These are phyloP conservation scores for Haberlea rhodopensis DNA, from an alignment of 257 asterid species.

Conservation along the genomic window DNA sequence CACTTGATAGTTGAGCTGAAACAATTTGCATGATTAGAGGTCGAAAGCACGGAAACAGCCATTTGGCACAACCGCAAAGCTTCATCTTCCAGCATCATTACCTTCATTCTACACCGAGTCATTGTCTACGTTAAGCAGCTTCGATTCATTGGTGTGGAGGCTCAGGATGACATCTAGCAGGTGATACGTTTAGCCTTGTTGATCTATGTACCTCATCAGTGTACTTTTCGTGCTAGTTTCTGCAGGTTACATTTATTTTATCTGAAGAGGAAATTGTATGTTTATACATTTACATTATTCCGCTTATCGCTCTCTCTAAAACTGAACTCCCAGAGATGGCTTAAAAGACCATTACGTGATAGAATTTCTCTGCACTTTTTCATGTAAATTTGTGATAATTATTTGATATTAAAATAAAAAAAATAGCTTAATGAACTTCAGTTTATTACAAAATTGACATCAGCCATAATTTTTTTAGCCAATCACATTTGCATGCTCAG, in stretches of 20 bases:
- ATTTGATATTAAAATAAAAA: too few species aligned
- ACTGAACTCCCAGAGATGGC: background rate
- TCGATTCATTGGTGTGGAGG: background rate
- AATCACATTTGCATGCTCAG: too few species aligned
- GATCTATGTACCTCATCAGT: background rate
- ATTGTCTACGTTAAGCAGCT: background rate
- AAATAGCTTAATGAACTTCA: too few species aligned
- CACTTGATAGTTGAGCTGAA: conserved; percentile 56
- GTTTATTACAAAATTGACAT: too few species aligned
- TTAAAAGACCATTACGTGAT: background rate
- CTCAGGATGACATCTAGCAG: background rate
- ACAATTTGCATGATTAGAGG: background rate
- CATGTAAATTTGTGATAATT: too few species aligned
- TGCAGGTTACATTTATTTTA: background rate
- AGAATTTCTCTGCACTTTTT: background rate
- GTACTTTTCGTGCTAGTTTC: too few species aligned
- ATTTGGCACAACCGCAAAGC: background rate
- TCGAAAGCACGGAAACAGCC: background rate
- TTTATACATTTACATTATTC: background rate
- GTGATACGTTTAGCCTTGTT: background rate
- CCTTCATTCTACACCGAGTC: background rate
- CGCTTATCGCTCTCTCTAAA: background rate
- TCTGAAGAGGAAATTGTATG: background rate
- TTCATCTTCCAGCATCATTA: background rate
- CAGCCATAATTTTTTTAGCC: too few species aligned